phyloP scores from a whole-genome alignment of 2,329 filamentous ascomycete species.

The Penicillium sp. region DNA sequence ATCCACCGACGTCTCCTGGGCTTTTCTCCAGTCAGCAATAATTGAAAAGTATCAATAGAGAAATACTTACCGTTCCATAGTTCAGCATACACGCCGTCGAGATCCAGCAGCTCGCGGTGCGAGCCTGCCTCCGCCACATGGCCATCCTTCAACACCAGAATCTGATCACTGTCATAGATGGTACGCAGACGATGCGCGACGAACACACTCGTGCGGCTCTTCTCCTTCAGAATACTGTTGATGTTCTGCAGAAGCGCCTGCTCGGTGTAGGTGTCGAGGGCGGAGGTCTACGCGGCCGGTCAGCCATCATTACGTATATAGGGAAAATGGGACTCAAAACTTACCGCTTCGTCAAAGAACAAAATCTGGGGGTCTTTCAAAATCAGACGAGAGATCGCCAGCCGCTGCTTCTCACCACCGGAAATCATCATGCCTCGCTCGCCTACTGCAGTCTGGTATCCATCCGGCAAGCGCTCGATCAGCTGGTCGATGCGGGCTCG shows the following conservation, averaged over 20 bases:
- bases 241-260: slow-evolving; percentile 87
- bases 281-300: slow-evolving; percentile 58
- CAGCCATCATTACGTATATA: background rate
- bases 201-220: slow-evolving; percentile 85
- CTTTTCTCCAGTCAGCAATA: slow-evolving; percentile 34
- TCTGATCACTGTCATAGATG: slow-evolving; percentile 88
- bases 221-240: slow-evolving; percentile 85
- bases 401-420: slow-evolving; percentile 85
- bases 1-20: slow-evolving; percentile 55
- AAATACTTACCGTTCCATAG: slow-evolving; percentile 74
- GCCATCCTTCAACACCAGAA: slow-evolving; percentile 83
- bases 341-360: slow-evolving; percentile 86
- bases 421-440: slow-evolving; percentile 97
- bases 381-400: slow-evolving; percentile 77
- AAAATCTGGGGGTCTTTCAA: slow-evolving; percentile 85
- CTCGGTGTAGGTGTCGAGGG: slow-evolving; percentile 89
- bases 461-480: slow-evolving; percentile 73
- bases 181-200: slow-evolving; percentile 88
- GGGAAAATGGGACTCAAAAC: slow-evolving; percentile 22
- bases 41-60: background rate
- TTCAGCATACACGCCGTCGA: slow-evolving; percentile 70
- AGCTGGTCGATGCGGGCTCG: slow-evolving; percentile 82
- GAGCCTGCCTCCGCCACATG: slow-evolving; percentile 84
- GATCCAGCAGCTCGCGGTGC: slow-evolving; percentile 76
- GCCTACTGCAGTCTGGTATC: slow-evolving; percentile 85